Conservation (phyloP, 371 early-diverging fungal species). For the Mortierella sp. region DNA sequence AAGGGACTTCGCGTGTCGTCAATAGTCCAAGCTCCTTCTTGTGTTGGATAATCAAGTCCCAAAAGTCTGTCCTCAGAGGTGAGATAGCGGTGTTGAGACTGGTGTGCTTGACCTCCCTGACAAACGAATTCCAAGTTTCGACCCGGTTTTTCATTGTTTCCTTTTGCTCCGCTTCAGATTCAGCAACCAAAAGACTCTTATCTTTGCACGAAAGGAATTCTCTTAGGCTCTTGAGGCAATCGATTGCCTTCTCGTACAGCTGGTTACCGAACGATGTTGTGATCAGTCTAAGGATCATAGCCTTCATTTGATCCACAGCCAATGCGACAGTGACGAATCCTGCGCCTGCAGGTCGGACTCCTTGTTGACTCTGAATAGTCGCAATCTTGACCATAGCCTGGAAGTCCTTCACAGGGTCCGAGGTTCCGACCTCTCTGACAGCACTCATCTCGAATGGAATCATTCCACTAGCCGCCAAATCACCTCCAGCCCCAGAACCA, state of each 20-base stretch:
- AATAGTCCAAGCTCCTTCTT: constrained; percentile 30
- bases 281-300: constrained; percentile 60
- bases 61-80: constrained; percentile 40
- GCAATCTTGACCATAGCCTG: constrained; percentile 61
- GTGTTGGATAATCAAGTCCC: constrained; percentile 35
- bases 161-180: constrained; percentile 9
- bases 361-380: constrained; percentile 45
- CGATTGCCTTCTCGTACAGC: constrained; percentile 62
- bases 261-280: constrained; percentile 66
- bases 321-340: constrained; percentile 36
- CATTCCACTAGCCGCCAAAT: constrained; percentile 46
- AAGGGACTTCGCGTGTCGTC: constrained; percentile 23
- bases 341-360: constrained; percentile 44
- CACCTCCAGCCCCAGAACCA: constrained; percentile 11
- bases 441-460: constrained; percentile 50
- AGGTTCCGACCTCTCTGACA: constrained; percentile 61
- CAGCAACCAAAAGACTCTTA: constrained; percentile 9
- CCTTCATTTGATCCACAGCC: constrained; percentile 70
- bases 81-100: constrained; percentile 32
- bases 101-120: constrained; percentile 29
- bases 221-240: constrained; percentile 66
- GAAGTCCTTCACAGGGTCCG: constrained; percentile 72
- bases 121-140: constrained; percentile 37
- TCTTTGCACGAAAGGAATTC: constrained; percentile 21
- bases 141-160: constrained; percentile 30